Percentiles rank a stretch among this genome's conserved stretches.
Conservation (phyloP, 2,329 filamentous ascomycete genomes). For the Epichloe festucae region DNA sequence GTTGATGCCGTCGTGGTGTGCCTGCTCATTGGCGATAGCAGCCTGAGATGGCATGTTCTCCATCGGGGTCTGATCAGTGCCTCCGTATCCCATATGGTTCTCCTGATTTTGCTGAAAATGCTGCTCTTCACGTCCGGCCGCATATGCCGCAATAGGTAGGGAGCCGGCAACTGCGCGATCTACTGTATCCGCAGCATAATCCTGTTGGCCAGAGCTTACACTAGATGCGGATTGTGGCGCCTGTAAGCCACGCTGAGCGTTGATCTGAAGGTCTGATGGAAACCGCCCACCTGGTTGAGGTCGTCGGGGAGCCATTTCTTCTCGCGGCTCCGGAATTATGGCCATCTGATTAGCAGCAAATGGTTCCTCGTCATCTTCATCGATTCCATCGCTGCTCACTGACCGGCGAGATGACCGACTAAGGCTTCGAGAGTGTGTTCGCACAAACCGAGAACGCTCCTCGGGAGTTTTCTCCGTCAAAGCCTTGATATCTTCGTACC, state of each 20-base stretch:
- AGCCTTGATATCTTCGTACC: conserved; percentile 85
- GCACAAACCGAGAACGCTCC: conserved; percentile 77
- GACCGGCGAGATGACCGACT: conserved; percentile 53
- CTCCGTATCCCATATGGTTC: conserved; percentile 29
- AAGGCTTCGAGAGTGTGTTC: conserved; percentile 64
- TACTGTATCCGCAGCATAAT: conserved; percentile 37
- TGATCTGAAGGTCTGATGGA: conserved; percentile 83
- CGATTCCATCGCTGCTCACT: conserved; percentile 63
- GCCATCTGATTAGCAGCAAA: conserved; percentile 37
- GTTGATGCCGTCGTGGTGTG: conserved; percentile 42
- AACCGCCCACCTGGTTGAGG: conserved; percentile 92
- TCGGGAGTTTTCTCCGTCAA: conserved; percentile 81
- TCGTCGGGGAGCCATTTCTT: conserved; percentile 45
- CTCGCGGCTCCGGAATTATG: conserved; percentile 33
- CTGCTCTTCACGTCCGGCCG: conserved; percentile 14
- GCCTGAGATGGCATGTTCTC: conserved; percentile 38
- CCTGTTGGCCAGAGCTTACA: conserved; percentile 53
- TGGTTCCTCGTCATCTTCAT: conserved; percentile 55
- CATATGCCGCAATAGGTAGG: conserved; percentile 26
- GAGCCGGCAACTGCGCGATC: conserved; percentile 45
- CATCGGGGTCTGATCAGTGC: conserved; percentile 30
- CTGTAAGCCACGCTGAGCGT: conserved; percentile 65
- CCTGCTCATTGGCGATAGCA: conserved; percentile 35
- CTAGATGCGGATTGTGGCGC: conserved; percentile 69
- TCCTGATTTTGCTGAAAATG: conserved; percentile 1